A percentile compares a stretch with the other conserved stretches of the same genome.
Conservation (phyloP, 139 green algal genomes). For the Penium margaritaceum region DNA sequence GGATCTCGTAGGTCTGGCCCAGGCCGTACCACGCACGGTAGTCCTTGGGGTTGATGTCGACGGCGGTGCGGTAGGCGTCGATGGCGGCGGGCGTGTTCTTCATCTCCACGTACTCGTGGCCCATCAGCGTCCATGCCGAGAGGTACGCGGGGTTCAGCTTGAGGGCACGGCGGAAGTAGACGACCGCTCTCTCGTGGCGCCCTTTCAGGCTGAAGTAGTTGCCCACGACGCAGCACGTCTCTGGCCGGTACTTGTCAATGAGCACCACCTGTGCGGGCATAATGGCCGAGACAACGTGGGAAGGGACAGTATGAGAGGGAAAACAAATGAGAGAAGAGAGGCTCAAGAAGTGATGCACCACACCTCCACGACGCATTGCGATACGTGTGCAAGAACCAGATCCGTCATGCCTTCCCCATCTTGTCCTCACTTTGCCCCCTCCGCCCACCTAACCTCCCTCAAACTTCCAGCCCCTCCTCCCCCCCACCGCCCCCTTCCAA, state of each 20-base stretch:
- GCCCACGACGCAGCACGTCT: conserved; percentile 83
- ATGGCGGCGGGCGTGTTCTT: conserved; percentile 87
- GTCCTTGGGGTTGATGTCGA: conserved; percentile 76
- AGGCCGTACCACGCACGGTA: conserved; percentile 95
- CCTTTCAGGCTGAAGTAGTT: conserved; percentile 94
- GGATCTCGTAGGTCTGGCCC: conserved; percentile 95
- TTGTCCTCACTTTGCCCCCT: too few species aligned
- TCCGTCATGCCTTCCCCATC: too few species aligned
- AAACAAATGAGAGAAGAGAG: neutral
- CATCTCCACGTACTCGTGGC: conserved; percentile 95
- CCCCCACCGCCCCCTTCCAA: too few species aligned
- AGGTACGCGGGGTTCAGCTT: conserved; percentile 76
- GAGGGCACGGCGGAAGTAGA: conserved; percentile 85
- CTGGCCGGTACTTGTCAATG: conserved; percentile 81
- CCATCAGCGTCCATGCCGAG: conserved; percentile 95
- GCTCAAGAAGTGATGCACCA: neutral
- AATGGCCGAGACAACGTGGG: conserved; percentile 58
- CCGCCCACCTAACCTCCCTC: too few species aligned
- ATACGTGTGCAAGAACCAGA: too few species aligned
- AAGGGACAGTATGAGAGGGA: neutral
- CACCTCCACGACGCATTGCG: too few species aligned
- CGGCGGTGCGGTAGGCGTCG: conserved; percentile 44
- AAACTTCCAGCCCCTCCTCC: too few species aligned
- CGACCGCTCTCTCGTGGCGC: conserved; percentile 71
- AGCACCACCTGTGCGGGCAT: conserved; percentile 54